Conservation (phyloP, 257 asterid genomes). For the Perilla frutescens region DNA sequence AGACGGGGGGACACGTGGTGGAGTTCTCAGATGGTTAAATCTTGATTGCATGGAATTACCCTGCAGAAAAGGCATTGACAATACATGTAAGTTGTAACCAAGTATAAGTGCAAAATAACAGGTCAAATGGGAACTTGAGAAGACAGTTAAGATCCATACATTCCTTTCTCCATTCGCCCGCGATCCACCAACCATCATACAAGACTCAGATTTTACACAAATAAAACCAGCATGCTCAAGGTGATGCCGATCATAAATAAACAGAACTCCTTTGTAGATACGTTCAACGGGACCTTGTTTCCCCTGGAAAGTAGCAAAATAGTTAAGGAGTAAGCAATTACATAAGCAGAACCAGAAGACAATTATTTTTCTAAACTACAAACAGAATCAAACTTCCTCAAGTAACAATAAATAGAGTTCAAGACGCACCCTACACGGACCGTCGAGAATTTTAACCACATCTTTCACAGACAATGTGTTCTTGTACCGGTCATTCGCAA, state of each 20-base stretch:
- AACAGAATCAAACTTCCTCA: background rate
- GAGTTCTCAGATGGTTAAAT: constrained; percentile 62
- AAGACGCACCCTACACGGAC: constrained; percentile 80
- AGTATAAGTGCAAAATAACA: constrained; percentile 23
- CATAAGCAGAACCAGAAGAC: constrained; percentile 14
- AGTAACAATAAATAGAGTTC: constrained; percentile 16
- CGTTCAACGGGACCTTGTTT: constrained; percentile 97
- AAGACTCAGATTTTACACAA: constrained; percentile 86
- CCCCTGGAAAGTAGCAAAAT: constrained; percentile 54
- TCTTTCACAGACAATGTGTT: constrained; percentile 86
- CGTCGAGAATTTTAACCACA: constrained; percentile 84
- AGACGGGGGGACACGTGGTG: constrained; percentile 76
- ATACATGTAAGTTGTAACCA: constrained; percentile 7
- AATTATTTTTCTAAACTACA: constrained; percentile 5
- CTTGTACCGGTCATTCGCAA: constrained; percentile 72
- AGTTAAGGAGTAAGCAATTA: constrained; percentile 18
- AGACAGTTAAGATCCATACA: constrained; percentile 52
- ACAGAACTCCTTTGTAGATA: constrained; percentile 74
- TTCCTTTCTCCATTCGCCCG: constrained; percentile 78
- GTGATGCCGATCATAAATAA: constrained; percentile 88
- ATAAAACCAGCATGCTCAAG: constrained; percentile 98
- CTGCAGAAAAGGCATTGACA: constrained; percentile 48
- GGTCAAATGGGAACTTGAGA: constrained; percentile 16
- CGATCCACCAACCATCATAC: constrained; percentile 93
- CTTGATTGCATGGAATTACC: constrained; percentile 63